These are phyloP conservation scores for Neofusicoccum sp. DNA, from an alignment of 2,329 filamentous ascomycete genomes.

Conservation along the genomic window DNA sequence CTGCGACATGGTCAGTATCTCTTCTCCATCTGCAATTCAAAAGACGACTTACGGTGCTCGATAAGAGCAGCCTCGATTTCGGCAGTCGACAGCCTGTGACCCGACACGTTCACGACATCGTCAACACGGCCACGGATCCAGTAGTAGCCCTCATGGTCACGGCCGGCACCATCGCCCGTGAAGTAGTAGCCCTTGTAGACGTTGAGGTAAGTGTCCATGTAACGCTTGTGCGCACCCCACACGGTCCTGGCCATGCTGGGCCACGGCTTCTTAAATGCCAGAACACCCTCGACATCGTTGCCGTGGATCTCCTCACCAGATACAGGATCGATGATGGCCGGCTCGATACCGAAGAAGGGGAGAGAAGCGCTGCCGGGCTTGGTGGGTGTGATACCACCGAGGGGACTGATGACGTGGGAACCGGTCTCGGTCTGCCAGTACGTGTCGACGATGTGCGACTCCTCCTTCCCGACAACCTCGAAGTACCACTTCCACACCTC, in stretches of 20 bases:
- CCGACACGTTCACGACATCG: conserved; percentile 97
- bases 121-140: conserved; percentile 99
- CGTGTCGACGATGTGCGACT: conserved; percentile 90
- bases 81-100: conserved; percentile 91
- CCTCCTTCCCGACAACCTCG: conserved; percentile 88
- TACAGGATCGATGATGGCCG: conserved; percentile 94
- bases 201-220: conserved; percentile 97
- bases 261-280: conserved; percentile 97
- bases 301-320: conserved; percentile 90
- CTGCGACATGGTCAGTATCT: conserved; percentile 33
- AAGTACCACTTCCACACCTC: conserved; percentile 99
- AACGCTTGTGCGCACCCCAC: conserved; percentile 95
- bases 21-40: too few species aligned
- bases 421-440: conserved; percentile 99
- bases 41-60: conserved; percentile 67
- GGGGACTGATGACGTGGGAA: conserved; percentile 89
- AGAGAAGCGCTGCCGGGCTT: conserved; percentile 95
- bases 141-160: conserved; percentile 98
- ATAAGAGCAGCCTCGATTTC: conserved; percentile 97
- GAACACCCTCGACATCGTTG: conserved; percentile 94
- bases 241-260: conserved; percentile 98
- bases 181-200: conserved; percentile 99
- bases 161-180: conserved; percentile 89
- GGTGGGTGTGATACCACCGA: conserved; percentile 90
- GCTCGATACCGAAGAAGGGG: conserved; percentile 97